A percentile compares a stretch with the other conserved stretches of the same genome.
These are phyloP conservation scores for Xylariaceae sp. DNA, from an alignment of 2,329 filamentous ascomycete species.

Conservation along the genomic window DNA sequence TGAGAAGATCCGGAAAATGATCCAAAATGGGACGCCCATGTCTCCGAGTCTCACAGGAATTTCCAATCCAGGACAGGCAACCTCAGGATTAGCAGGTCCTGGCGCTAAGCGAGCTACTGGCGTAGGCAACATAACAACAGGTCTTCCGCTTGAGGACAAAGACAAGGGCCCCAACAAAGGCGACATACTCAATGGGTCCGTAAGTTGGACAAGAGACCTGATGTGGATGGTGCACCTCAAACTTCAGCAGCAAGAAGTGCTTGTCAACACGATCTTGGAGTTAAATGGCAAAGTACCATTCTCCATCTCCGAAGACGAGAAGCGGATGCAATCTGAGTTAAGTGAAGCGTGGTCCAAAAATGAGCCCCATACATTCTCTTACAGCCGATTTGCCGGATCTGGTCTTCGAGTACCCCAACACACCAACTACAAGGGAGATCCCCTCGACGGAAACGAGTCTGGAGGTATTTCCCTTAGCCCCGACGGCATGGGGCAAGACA, in stretches of 20 bases:
- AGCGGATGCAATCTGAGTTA: constrained; percentile 90
- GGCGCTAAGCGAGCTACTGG: constrained; percentile 74
- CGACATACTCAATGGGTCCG: constrained; percentile 93
- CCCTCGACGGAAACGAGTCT: constrained; percentile 47
- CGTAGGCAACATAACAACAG: constrained; percentile 81
- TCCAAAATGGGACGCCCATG: constrained; percentile 84
- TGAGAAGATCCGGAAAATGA: constrained; percentile 92
- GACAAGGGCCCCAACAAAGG: constrained; percentile 99
- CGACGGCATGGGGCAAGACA: constrained; percentile 40
- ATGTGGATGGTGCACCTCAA: constrained; percentile 96
- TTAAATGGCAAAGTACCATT: constrained; percentile 74
- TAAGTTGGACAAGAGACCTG: constrained; percentile 93
- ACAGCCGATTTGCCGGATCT: constrained; percentile 75
- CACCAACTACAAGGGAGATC: constrained; percentile 84
- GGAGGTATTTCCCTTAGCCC: constrained; percentile 50
- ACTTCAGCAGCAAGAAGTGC: constrained; percentile 80
- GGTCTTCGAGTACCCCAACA: constrained; percentile 88
- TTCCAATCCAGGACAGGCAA: constrained; percentile 67
- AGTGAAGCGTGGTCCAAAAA: constrained; percentile 81
- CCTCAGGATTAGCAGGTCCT: constrained; percentile 79
- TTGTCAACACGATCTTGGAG: constrained; percentile 67
- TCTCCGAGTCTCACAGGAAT: constrained; percentile 73
- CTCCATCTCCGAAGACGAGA: constrained; percentile 83
- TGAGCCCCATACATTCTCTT: constrained; percentile 67
- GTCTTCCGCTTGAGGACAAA: constrained; percentile 89